Conservation (phyloP, 2,329 filamentous ascomycete genomes). For the Ascochyta fabae region DNA sequence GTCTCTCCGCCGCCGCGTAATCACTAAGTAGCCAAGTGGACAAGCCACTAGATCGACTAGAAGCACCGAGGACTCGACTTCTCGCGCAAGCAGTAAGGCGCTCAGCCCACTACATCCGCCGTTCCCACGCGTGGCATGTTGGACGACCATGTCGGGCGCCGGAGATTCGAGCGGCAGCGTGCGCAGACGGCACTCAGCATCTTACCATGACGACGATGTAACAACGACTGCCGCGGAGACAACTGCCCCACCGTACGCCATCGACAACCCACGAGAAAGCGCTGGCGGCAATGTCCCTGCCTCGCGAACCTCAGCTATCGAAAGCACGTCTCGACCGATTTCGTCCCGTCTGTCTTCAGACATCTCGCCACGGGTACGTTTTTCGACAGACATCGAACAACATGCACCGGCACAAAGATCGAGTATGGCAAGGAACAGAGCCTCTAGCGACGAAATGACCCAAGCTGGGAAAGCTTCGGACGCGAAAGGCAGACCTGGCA, state of each 20-base stretch:
- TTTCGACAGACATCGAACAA: conserved; percentile 46
- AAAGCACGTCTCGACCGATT: conserved; percentile 30
- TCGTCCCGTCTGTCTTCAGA: conserved; percentile 38
- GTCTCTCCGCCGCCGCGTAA: conserved; percentile 26
- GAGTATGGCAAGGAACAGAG: conserved; percentile 22
- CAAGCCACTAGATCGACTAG: conserved; percentile 28
- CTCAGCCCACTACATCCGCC: conserved; percentile 5
- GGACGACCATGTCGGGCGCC: conserved; percentile 35
- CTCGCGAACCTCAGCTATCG: conserved; percentile 33
- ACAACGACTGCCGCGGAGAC: conserved; percentile 17
- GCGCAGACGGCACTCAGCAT: conserved; percentile 38
- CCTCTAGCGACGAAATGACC: conserved; percentile 20
- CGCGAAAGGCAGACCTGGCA: conserved; percentile 34
- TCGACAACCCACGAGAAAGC: conserved; percentile 16
- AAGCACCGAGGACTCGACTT: conserved; percentile 15
- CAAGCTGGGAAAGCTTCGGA: conserved; percentile 18
- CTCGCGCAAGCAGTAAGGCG: conserved; percentile 4
- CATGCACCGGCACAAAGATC: conserved; percentile 24
- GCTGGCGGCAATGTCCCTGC: conserved; percentile 18
- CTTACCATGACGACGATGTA: conserved; percentile 34
- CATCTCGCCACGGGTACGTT: conserved; percentile 42
- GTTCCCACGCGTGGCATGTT: conserved; percentile 29
- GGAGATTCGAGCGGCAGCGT: conserved; percentile 38
- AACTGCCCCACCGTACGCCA: conserved; percentile 23
- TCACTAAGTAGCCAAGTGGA: conserved; percentile 21